phyloP scores from a whole-genome alignment of 2,329 filamentous ascomycete genomes.

The Hypoxylon sp. region DNA sequence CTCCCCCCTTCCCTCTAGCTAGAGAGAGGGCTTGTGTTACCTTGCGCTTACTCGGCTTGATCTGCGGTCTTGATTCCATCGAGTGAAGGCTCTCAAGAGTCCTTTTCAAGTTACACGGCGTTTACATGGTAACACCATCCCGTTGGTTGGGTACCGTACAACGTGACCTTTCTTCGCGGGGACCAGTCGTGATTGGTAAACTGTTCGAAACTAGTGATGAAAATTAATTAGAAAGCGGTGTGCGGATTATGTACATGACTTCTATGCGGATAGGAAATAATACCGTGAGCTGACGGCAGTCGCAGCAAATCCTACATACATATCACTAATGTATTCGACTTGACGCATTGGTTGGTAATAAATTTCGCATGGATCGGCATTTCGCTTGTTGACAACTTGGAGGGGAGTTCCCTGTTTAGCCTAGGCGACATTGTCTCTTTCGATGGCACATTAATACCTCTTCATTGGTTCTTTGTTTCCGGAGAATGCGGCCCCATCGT shows the following conservation, averaged over 20 bases:
- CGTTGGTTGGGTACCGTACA: slow-evolving; percentile 9
- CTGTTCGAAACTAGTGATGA: no score
- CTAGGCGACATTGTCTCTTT: slow-evolving; percentile 2
- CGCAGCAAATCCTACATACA: slow-evolving; percentile 21
- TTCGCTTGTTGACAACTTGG: slow-evolving; percentile 17
- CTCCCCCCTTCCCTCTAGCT: no score
- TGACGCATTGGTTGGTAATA: slow-evolving; percentile 12
- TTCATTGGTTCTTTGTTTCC: slow-evolving; percentile 16
- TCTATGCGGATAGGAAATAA: not conserved
- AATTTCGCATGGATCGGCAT: slow-evolving; percentile 24
- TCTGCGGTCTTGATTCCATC: no score
- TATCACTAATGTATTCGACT: slow-evolving; percentile 13
- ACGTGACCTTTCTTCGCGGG: slow-evolving; percentile 14
- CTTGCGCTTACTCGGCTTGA: slow-evolving; percentile 29
- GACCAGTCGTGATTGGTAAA: slow-evolving; percentile 1
- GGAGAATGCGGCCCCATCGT: slow-evolving; percentile 4
- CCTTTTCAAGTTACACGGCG: slow-evolving; percentile 30
- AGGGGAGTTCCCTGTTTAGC: slow-evolving; percentile 12
- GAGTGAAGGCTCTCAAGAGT: no score
- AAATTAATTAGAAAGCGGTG: no score
- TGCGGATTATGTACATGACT: slow-evolving; percentile 16
- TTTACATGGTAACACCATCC: slow-evolving; percentile 29
- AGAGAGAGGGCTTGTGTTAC: slow-evolving; percentile 17
- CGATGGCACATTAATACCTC: not conserved
- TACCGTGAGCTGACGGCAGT: slow-evolving; percentile 30